Evolutionary conservation across 169 alveolate genomes (phyloP), one percentile per base, ranked within the genome.

Genomic region (Cyclospora cayetanensis): DNA sequence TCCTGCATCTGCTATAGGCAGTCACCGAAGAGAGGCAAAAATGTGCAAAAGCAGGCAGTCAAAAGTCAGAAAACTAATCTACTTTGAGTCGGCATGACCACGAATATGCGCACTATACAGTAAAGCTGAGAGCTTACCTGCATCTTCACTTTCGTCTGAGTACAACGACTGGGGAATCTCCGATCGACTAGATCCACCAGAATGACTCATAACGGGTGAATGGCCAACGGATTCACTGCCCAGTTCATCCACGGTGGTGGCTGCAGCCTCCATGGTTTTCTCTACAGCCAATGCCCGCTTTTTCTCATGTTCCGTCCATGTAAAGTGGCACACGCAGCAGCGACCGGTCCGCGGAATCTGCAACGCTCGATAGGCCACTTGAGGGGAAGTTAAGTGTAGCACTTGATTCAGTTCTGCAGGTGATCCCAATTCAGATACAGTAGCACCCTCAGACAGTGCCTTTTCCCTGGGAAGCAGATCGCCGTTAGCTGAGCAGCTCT

Each of bases 271-370:
- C 18, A 76, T 29, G 41, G 43, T 29, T 34, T 12, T 42, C 43
- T 76, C 86, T 3, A 42, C 43, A 4, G 86, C 86, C 9, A 76
- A 25, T 5, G 86, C 86, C 4, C 86, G 63, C 86, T 43, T n/a
- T 18, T 34, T 27, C 43, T 76, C 68, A 27, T 34, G 29, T 27
- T 42, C 42, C 55, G 86, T 76, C 86, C 86, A 76, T 12, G 27
- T 25, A 9, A 20, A n/a, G 68, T 52, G 42, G 43, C 86, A 76
- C n/a, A 41, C 25, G 86, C 86, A 76, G 66, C 86, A 76, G 42
- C 29, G 12, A 25, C 86, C 86, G 31, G 68, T 76, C 86, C 35
- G 39, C 20, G 86, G 68, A 27, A 31, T 34, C 66, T 76, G 86
- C 68, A 76, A 50, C 42, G 27, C 65, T 41, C 22, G 68, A 43